Evolutionary conservation across 805 yeast genomes (phyloP).

Genomic region (Cyberlindnera samutprakarnensis): DNA sequence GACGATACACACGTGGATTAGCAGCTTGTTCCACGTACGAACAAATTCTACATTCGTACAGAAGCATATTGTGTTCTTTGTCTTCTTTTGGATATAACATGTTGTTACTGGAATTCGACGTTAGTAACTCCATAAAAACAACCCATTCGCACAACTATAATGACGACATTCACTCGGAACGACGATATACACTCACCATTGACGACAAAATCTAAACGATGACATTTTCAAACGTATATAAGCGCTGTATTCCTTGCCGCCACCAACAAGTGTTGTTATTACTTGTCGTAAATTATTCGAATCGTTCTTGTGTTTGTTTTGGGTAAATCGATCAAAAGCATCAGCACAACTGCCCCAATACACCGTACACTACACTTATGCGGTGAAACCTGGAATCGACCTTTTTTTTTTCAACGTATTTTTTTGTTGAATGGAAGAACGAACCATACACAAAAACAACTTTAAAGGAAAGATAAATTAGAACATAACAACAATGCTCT

Average conservation of each 20-base stretch:
- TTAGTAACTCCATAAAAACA: neutral
- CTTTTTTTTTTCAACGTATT: conserved; percentile 33
- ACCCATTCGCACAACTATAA: no score
- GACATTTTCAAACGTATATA: no score
- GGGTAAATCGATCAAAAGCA: no score
- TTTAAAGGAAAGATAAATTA: neutral
- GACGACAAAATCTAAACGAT: conserved; percentile 92
- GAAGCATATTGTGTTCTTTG: conserved; percentile 56
- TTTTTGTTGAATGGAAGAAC: neutral
- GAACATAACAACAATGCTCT: conserved; percentile 6
- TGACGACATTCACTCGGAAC: no score
- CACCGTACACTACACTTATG: conserved; percentile 44
- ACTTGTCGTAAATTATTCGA: no score
- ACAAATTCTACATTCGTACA: conserved; percentile 93
- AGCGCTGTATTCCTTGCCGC: no score
- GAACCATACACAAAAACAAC: neutral
- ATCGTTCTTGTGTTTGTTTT: no score
- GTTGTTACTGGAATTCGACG: conserved; percentile 52
- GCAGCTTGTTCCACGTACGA: conserved; percentile 89
- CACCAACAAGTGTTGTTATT: no score
- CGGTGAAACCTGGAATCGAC: conserved; percentile 94
- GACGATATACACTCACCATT: conserved; percentile 39
- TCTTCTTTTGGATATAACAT: conserved; percentile 98
- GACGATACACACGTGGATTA: conserved; percentile 80
- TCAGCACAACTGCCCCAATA: no score